These are phyloP conservation scores for Chenopodium berlandieri DNA, from an alignment of 148 eudicot species.

Conservation along the genomic window DNA sequence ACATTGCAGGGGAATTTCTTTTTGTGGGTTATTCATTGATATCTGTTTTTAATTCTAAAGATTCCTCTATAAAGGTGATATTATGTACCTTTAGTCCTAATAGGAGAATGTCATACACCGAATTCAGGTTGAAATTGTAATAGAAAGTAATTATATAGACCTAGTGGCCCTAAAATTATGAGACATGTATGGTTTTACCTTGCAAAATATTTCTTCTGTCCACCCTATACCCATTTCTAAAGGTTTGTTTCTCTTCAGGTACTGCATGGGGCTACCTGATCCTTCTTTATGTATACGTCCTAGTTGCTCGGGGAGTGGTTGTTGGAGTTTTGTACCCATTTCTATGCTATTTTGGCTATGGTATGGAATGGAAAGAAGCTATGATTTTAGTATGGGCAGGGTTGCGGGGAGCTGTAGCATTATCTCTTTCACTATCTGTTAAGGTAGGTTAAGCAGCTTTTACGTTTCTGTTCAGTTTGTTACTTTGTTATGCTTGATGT, in stretches of 20 bases:
- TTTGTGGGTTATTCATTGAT: not conserved
- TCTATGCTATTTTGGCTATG: conserved; percentile 77
- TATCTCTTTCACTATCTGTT: conserved; percentile 87
- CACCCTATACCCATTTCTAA: not conserved
- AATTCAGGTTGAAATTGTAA: not conserved
- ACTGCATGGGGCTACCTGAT: conserved; percentile 81
- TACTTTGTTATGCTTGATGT: not conserved
- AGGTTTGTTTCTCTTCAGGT: conserved; percentile 37
- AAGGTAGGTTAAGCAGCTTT: conserved; percentile 51
- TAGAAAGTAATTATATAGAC: not conserved
- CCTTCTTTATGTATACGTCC: conserved; percentile 76
- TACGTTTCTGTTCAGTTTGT: not conserved
- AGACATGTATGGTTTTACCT: not conserved
- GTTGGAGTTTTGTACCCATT: conserved; percentile 75
- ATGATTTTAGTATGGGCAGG: conserved; percentile 82
- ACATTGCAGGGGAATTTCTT: not conserved
- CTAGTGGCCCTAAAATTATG: not conserved
- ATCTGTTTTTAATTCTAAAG: not conserved
- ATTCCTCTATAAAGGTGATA: not conserved
- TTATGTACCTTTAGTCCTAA: too few species aligned
- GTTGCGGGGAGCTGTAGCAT: conserved; percentile 89
- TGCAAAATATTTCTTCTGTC: not conserved
- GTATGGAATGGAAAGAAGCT: conserved; percentile 97
- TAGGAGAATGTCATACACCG: not conserved
- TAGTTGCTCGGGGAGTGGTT: conserved; percentile 63